Evolutionary conservation across 176 grass and related monocot species (phyloP), one percentile per base, ranked within the genome.

Genomic region (Miscanthus lutarioriparius): DNA sequence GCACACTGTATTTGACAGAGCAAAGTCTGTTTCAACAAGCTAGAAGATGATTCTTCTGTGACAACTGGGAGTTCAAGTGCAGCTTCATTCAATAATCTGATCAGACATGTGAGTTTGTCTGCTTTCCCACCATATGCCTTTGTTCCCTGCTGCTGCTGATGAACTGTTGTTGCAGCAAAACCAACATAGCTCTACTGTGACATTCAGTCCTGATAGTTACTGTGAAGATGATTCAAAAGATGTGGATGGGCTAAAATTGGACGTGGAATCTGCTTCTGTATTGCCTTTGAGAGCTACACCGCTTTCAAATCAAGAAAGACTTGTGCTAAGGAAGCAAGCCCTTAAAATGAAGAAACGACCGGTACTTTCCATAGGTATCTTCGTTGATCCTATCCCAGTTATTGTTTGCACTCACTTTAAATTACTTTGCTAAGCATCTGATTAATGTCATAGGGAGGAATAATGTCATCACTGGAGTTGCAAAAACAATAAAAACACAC

Each of bases 241-340:
- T 66, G 45, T 64, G 45, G 15, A 86, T 70, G 56, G 66, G 32
- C 39, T 33, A 74, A 85, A 75, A 33, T 75, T 74, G 10, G 56
- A 64, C 13, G 63, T 84, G 59, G 69, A 75, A 76, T 64, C 41
- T 88, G 26, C 19, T 82, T 13, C 76, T 72, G 83, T 87, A 67
- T 76, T 93, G 45, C 75, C 89, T 44, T 72, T 83, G 66, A 89
- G 39, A 81, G 76, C 87, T 82, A 33, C 80, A 51, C 85, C 93
- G 35, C 87, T 98, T n/a, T 90, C 91, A 87, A 98, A 98, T 81
- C 82, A 85, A 86, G 93, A 98, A 85, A 98, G 93, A 80, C 93
- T 95, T 25, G 10, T 95, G 75, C 80, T 98, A 80, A 92, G 96
- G 70, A 95, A 95, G 84, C 96, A 98, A 86, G 96, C 96, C 30